These are phyloP conservation scores for Penicillium cinerascens DNA, from an alignment of 495 filamentous ascomycete species.

Conservation along the genomic window DNA sequence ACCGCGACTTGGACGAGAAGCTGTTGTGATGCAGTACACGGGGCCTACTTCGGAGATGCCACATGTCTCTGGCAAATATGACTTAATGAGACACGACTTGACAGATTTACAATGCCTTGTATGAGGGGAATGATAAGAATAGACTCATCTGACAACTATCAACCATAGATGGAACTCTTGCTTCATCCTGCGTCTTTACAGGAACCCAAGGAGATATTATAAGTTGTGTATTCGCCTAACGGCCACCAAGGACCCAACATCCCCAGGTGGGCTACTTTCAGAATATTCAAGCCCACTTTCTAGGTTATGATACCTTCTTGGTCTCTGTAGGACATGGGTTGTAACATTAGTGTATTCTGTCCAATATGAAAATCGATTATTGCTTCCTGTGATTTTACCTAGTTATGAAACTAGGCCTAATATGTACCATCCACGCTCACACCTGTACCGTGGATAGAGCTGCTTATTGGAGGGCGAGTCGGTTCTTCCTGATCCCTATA, in stretches of 20 bases:
- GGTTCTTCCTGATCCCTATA: too few relatives aligned
- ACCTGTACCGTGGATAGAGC: constrained; percentile 31
- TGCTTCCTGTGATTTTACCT: neutral
- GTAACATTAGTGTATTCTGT: too few relatives aligned
- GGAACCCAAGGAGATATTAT: too few relatives aligned
- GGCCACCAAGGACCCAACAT: too few relatives aligned
- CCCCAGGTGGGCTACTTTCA: too few relatives aligned
- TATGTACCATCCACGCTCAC: constrained; percentile 9
- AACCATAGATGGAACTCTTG: neutral
- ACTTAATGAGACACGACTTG: constrained; percentile 1
- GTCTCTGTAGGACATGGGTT: too few relatives aligned
- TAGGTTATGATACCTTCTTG: too few relatives aligned
- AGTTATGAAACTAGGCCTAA: neutral
- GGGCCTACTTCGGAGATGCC: neutral
- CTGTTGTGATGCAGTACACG: constrained; percentile 28
- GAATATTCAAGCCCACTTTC: too few relatives aligned
- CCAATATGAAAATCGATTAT: too few relatives aligned
- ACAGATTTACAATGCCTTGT: neutral
- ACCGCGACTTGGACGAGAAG: constrained; percentile 58
- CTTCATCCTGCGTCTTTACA: neutral
- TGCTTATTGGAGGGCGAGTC: constrained; percentile 39
- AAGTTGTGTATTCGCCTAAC: too few relatives aligned
- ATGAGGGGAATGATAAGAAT: neutral
- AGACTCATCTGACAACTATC: neutral
- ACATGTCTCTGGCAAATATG: constrained; percentile 34